Percentiles rank a stretch among this genome's conserved stretches.
phyloP scores from a whole-genome alignment of 2,329 filamentous ascomycete genomes.

The Botrytis tulipae region DNA sequence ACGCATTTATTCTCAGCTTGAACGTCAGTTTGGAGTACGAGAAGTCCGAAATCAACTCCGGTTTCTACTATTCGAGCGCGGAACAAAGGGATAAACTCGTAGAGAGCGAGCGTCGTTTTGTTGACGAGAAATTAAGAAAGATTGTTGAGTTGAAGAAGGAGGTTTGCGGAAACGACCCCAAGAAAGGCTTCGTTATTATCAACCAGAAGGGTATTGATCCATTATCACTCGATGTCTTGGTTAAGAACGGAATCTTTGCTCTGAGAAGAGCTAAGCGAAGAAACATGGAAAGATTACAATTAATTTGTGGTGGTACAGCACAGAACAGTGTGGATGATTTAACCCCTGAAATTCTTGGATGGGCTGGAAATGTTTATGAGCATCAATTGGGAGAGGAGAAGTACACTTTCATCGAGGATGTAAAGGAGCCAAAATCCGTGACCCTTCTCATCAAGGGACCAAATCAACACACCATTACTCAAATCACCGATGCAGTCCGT shows the following conservation, averaged over 20 bases:
- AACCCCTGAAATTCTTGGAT: slow-evolving; percentile 82
- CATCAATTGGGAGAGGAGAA: slow-evolving; percentile 98
- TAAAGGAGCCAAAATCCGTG: slow-evolving; percentile 97
- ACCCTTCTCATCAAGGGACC: slow-evolving; percentile 97
- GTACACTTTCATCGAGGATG: slow-evolving; percentile 97
- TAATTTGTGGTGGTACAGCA: slow-evolving; percentile 84
- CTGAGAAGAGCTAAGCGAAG: slow-evolving; percentile 92
- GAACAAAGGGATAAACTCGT: slow-evolving; percentile 98
- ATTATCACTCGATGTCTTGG: slow-evolving; percentile 88
- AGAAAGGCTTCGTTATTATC: slow-evolving; percentile 95
- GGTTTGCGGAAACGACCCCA: slow-evolving; percentile 87
- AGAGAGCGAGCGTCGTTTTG: slow-evolving; percentile 92
- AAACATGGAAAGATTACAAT: slow-evolving; percentile 97
- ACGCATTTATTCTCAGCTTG: slow-evolving; percentile 90
- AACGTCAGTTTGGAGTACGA: slow-evolving; percentile 98
- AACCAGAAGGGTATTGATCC: slow-evolving; percentile 99
- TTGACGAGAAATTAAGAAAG: slow-evolving; percentile 94
- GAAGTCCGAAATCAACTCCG: slow-evolving; percentile 98
- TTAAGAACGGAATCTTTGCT: slow-evolving; percentile 97
- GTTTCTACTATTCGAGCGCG: slow-evolving; percentile 97
- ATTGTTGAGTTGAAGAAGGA: slow-evolving; percentile 98
- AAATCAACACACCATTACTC: slow-evolving; percentile 92
- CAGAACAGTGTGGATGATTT: slow-evolving; percentile 98
- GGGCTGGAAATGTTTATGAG: slow-evolving; percentile 96
- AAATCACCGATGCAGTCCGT: slow-evolving; percentile 93